Evolutionary conservation across 768 basidiomycete species (phyloP).

Genomic region (Collybiopsis luxurians): DNA sequence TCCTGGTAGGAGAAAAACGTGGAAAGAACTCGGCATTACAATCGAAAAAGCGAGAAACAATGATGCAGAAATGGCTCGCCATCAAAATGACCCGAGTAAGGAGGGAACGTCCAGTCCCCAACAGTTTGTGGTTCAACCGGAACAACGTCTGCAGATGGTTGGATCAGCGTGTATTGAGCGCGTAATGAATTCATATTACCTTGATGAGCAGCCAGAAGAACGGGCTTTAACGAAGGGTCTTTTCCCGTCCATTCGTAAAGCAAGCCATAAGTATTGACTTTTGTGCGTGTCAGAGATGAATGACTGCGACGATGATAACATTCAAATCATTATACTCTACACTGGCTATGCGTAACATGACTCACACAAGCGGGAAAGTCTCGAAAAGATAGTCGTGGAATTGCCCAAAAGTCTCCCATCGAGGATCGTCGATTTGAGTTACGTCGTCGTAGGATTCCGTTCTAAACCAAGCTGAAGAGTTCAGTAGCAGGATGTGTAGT

Average conservation of each 20-base stretch:
- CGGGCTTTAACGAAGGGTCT: constrained; percentile 44
- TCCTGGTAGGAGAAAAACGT: constrained; percentile 19
- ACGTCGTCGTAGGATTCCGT: constrained; percentile 27
- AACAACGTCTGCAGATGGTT: constrained; percentile 42
- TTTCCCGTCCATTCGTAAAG: constrained; percentile 57
- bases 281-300: constrained; percentile 11
- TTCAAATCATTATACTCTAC: neutral
- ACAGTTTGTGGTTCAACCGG: constrained; percentile 47
- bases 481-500: neutral
- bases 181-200: constrained; percentile 21
- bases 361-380: constrained; percentile 12
- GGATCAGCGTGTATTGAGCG: neutral
- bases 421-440: constrained; percentile 22
- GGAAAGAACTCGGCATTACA: neutral
- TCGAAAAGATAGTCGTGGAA: constrained; percentile 12
- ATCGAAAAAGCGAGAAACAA: neutral
- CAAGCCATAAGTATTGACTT: constrained; percentile 56
- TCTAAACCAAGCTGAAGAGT: constrained; percentile 11
- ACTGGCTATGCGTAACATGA: constrained; percentile 15
- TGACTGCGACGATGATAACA: neutral
- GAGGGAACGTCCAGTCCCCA: constrained; percentile 45
- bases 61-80: constrained; percentile 22
- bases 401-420: constrained; percentile 13
- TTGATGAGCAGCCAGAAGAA: constrained; percentile 52
- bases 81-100: constrained; percentile 48